Base-by-base conservation (phyloP, 371 early-diverging fungal genomes). In the Capillidium heterosporum region DNA sequence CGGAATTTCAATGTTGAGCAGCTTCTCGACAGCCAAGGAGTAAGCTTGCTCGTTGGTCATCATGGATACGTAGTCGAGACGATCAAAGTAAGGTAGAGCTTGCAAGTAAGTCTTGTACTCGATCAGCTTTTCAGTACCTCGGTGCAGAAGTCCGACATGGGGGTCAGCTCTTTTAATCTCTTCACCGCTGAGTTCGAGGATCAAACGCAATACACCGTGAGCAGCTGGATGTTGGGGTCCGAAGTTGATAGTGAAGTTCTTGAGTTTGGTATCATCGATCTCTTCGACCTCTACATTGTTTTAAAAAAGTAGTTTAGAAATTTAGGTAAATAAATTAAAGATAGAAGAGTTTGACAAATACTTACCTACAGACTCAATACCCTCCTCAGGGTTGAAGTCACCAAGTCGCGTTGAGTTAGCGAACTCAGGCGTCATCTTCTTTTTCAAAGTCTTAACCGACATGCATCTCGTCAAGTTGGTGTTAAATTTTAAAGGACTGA, bases 161-260 rank as follows among this genome's bases (percentile, higher is more conserved):
- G 97, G 95, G 73, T 96, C 97, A 23, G 92, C 89, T 53, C 93
- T 82, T 26, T 85, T 68, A 57, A 97, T 84, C 61, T 83, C 81
- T 70, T 95, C 95, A 58, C 95, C 97, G 58, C 82, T 77, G 57
- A 97, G 70, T 68, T 95, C 95, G 65, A 95, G 68, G 69, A 97
- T 91, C 65, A 97, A 68, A 63, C 97, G 90, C 68, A 97, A 76
- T 67, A 97, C 97, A 65, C 97, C 97, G 87, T 97, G 97, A 56
- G 97, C 97, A 41, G 97, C 97, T 28, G 97, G 97, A 78, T 97
- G 97, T 75, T 97, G 95, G 44, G 97, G 97, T 53, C 97, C 97
- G 71, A 97, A 95, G 77, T 97, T 97, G 75, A 97, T 78, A 39
- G 95, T 88, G 68, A 82, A 89, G 63, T 84, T 77, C 60, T 76